Evolutionary conservation across 768 basidiomycete species (phyloP), one percentile per base, ranked within the genome.

Genomic region (Collybia nuda): DNA sequence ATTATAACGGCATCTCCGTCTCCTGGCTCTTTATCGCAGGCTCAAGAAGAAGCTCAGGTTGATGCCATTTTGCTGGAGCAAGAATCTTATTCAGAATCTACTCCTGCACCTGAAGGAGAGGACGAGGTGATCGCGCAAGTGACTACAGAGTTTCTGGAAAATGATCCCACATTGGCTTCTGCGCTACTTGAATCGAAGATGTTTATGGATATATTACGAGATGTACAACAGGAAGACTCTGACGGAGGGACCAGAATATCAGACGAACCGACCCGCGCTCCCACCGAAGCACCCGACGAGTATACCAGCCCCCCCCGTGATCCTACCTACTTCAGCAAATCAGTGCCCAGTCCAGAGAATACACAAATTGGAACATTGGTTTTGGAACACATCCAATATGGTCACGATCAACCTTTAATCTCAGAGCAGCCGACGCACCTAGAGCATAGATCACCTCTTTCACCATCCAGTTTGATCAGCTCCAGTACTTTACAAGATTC

Each of bases 381-480:
- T 19, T 26, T 23, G 6, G 29, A 23, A 21, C 12, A 36, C 5
- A 11, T 15, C 8, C 37, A 39, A 19, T 24, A 38, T 23, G 17
- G 12, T 26, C n/a, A 38, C 5, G 36, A 17, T 15, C 21, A 47
- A 6, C 36, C 21, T 9, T 18, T 18, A 11, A 23, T 7, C 5
- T 37, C 14, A 1, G 32, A 32, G 12, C 32, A 9, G 2, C 6
- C 32, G 3, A 32, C 9, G 7, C 9, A 9, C 32, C 9, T 11
- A 32, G 32, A 32, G 32, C 32, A 32, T 32, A 19, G 5, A 21
- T 47, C 49, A 26, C 44, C 41, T 12, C 38, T 24, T 14, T 54
- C 51, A 1, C 26, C 41, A 4, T 54, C 59, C 21, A 60, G 56
- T 28, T 17, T 53, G 26, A 47, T 44, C 14, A 60, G 58, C 36